A percentile compares a stretch with the other conserved stretches of the same genome.
These are phyloP conservation scores for Rhazya stricta DNA, from an alignment of 257 asterid species.

Conservation along the genomic window DNA sequence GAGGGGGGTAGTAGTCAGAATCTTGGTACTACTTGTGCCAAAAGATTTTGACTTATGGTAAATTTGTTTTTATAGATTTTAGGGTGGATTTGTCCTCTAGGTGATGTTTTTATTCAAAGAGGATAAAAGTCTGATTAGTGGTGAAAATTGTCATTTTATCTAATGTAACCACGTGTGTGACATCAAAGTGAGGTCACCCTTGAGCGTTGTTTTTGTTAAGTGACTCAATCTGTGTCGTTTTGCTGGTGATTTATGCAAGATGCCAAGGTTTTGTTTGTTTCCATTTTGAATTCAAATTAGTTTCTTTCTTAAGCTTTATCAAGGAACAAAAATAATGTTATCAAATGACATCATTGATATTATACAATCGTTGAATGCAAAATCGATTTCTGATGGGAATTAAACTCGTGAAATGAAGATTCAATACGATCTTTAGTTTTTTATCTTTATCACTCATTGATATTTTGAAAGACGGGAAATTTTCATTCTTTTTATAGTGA, in stretches of 20 bases:
- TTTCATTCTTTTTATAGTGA: no score
- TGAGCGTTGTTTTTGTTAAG: neutral
- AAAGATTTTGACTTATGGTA: constrained; percentile 25
- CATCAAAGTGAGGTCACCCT: constrained; percentile 13
- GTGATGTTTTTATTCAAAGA: constrained; percentile 33
- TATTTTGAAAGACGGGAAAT: no score
- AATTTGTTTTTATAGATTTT: constrained; percentile 26
- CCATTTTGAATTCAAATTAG: constrained; percentile 14
- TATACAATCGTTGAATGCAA: no score
- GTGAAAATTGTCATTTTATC: constrained; percentile 2
- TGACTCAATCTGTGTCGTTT: constrained; percentile 9
- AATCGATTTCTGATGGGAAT: no score
- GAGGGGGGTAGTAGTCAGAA: neutral
- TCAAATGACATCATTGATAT: no score
- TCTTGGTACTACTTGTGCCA: neutral
- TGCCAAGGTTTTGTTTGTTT: neutral
- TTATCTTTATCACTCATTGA: no score
- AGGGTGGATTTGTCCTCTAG: constrained; percentile 41
- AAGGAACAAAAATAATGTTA: neutral
- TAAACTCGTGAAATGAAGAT: no score
- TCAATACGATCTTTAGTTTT: no score
- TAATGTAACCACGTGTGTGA: constrained; percentile 13
- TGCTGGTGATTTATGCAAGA: constrained; percentile 13
- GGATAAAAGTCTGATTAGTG: constrained; percentile 19
- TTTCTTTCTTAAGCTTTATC: neutral